A percentile compares a stretch with the other conserved stretches of the same genome.
Conservation (phyloP, 164 flowering plant genomes). For the Chimonanthus salicifolius region DNA sequence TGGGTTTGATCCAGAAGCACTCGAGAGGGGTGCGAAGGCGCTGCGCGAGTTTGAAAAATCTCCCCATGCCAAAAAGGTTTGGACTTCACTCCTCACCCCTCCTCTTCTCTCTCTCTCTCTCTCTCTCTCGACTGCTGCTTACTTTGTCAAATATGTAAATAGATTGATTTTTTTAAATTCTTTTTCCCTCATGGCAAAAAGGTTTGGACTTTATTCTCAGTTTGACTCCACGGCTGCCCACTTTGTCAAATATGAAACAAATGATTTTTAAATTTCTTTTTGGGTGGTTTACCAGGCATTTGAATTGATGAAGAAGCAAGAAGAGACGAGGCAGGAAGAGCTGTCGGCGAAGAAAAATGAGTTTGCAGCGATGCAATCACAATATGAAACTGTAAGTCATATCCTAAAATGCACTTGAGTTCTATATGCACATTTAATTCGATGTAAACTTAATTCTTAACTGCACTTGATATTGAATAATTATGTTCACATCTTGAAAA, state of each 20-base stretch:
- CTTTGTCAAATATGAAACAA: neutral
- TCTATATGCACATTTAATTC: neutral
- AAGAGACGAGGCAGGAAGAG: constrained; percentile 68
- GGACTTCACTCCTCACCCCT: neutral
- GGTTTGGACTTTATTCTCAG: neutral
- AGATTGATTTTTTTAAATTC: too few species aligned
- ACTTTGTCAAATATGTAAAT: neutral
- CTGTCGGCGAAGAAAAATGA: constrained; percentile 46
- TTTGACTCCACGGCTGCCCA: neutral
- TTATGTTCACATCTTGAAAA: neutral
- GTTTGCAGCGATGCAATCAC: constrained; percentile 63
- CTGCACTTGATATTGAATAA: neutral
- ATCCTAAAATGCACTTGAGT: neutral
- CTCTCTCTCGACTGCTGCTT: neutral
- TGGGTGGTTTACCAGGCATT: constrained; percentile 38
- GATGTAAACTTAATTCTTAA: neutral
- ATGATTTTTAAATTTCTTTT: neutral
- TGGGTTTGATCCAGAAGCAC: constrained; percentile 85
- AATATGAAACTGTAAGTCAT: constrained; percentile 59
- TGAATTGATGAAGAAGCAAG: constrained; percentile 71
- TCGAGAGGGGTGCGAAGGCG: constrained; percentile 70
- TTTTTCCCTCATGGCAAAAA: neutral
- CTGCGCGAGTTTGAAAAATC: constrained; percentile 45
- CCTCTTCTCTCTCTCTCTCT: too few species aligned
- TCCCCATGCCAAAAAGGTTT: constrained; percentile 52